These are phyloP conservation scores for Achlya hypogyna DNA, from an alignment of 352 stramenopile genomes.

Conservation along the genomic window DNA sequence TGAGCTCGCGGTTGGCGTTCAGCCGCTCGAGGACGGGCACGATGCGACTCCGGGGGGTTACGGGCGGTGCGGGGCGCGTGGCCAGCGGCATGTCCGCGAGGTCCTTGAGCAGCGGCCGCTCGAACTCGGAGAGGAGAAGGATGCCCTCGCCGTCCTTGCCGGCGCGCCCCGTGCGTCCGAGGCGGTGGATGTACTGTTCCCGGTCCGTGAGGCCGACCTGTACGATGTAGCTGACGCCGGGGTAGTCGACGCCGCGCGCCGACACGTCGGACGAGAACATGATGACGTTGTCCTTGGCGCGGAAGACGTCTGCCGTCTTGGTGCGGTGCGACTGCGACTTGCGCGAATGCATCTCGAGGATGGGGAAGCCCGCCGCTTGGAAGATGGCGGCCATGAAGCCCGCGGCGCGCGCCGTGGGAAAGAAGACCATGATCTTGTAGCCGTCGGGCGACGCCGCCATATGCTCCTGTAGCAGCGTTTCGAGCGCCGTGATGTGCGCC, in stretches of 20 bases:
- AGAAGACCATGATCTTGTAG: conserved; percentile 96
- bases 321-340: conserved; percentile 89
- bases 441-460: conserved; percentile 39
- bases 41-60: not conserved
- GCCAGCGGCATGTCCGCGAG: conserved; percentile 56
- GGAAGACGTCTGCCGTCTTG: conserved; percentile 85
- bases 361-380: conserved; percentile 45
- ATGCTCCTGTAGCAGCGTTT: conserved; percentile 65
- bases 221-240: conserved; percentile 85
- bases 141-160: conserved; percentile 80
- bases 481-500: conserved; percentile 61
- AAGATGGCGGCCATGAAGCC: conserved; percentile 89
- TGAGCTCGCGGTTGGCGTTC: conserved; percentile 41
- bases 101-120: conserved; percentile 59
- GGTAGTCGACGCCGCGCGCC: conserved; percentile 92
- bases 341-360: conserved; percentile 94
- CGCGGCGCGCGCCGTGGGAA: conserved; percentile 82
- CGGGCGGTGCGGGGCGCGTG: not conserved
- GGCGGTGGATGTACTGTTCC: conserved; percentile 93
- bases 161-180: conserved; percentile 88
- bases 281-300: conserved; percentile 69
- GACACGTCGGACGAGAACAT: conserved; percentile 94
- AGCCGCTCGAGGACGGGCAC: conserved; percentile 20
- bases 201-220: conserved; percentile 78
- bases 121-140: conserved; percentile 80